Conservation (phyloP, 805 yeast genomes). For the Saccharomyces paradoxus region DNA sequence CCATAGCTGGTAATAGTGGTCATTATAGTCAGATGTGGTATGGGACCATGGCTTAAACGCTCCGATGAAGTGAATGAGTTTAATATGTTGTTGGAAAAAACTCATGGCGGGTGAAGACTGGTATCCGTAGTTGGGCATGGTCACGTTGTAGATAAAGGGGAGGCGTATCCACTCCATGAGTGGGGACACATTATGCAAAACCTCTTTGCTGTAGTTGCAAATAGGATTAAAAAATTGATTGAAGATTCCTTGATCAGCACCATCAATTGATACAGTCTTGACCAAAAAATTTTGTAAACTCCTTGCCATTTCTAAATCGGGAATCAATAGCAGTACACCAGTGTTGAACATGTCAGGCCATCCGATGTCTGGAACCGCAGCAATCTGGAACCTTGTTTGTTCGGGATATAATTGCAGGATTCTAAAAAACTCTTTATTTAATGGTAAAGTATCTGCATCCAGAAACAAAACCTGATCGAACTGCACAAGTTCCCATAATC, state of each 20-base stretch:
- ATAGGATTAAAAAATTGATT: conserved; percentile 51
- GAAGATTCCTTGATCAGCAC: conserved; percentile 82
- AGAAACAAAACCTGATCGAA: conserved; percentile 44
- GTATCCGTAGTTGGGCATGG: conserved; percentile 53
- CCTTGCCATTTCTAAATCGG: conserved; percentile 36
- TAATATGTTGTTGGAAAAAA: conserved; percentile 38
- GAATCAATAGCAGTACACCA: conserved; percentile 57
- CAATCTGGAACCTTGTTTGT: conserved; percentile 16
- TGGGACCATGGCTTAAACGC: conserved; percentile 45
- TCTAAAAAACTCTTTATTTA: conserved; percentile 17
- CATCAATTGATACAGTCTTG: conserved; percentile 49
- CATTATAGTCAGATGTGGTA: conserved; percentile 1
- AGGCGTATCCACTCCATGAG: conserved; percentile 49
- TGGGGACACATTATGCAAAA: conserved; percentile 1
- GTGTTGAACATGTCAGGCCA: conserved; percentile 84
- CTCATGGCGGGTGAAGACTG: conserved; percentile 61
- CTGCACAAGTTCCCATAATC: conserved; percentile 37
- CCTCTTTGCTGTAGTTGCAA: conserved; percentile 6
- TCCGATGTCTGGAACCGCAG: conserved; percentile 71
- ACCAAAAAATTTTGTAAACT: conserved; percentile 31
- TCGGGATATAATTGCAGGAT: conserved; percentile 11
- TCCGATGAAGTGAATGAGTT: conserved; percentile 57
- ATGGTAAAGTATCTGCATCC: conserved; percentile 52
- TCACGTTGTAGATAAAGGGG: conserved; percentile 78
- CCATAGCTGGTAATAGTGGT: conserved; percentile 8